A percentile compares a stretch with the other conserved stretches of the same genome.
Conservation (phyloP, 179 eudicot species). For the Carnegiea gigantea region DNA sequence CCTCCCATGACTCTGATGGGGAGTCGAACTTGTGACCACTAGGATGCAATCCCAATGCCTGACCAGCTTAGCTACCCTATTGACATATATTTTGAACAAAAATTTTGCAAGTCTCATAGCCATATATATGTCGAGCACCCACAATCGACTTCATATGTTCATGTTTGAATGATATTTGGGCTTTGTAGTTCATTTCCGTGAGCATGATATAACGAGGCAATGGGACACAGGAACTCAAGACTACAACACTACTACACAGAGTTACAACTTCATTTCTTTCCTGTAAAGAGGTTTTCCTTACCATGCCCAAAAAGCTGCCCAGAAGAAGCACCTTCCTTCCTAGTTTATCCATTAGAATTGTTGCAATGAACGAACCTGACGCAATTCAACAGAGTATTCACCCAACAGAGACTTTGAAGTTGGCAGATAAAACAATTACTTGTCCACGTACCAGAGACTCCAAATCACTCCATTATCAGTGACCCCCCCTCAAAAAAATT, state of each 20-base stretch:
- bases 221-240: not conserved
- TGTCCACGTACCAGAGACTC: not conserved
- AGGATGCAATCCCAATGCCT: too few species aligned
- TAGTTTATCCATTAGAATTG: conserved; percentile 79
- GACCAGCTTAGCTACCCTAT: too few species aligned
- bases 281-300: conserved; percentile 23
- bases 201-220: not conserved
- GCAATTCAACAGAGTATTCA: conserved; percentile 5
- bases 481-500: too few species aligned
- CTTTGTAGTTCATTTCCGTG: not conserved
- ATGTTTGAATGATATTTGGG: not conserved
- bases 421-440: not conserved
- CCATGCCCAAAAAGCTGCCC: conserved; percentile 93
- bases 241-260: not conserved
- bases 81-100: not conserved
- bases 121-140: not conserved
- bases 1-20: too few species aligned
- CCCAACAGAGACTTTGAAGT: not conserved
- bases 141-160: not conserved
- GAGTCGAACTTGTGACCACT: too few species aligned
- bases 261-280: not conserved
- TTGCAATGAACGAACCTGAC: conserved; percentile 74
- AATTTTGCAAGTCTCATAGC: not conserved
- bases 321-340: conserved; percentile 91
- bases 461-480: not conserved